phyloP scores from a whole-genome alignment of 2,329 filamentous ascomycete genomes.

The Nannizzia gypsea region DNA sequence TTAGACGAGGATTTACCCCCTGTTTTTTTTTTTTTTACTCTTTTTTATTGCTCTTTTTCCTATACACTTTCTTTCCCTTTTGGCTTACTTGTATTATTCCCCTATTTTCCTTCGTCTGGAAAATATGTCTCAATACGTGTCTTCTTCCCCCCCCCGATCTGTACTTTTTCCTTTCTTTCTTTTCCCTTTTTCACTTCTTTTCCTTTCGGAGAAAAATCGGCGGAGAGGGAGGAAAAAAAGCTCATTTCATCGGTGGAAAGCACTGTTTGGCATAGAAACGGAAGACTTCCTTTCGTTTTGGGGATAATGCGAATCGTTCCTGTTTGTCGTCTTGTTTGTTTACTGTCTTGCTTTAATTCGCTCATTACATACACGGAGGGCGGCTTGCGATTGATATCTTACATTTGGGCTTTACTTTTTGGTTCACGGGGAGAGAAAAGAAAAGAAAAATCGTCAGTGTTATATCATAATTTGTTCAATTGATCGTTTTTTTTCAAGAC shows the following conservation, averaged over 20 bases:
- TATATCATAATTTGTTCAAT: constrained; percentile 1
- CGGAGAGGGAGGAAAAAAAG: background rate
- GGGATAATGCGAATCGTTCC: background rate
- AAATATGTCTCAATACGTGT: constrained; percentile 4
- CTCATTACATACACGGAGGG: constrained; percentile 1
- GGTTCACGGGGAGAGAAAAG: background rate
- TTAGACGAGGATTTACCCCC: background rate
- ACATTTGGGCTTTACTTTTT: background rate
- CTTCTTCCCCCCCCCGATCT: background rate
- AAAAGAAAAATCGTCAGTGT: background rate
- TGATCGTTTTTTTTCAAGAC: background rate
- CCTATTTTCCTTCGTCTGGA: constrained; percentile 7
- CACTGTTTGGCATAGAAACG: constrained; percentile 5
- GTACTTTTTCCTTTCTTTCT: background rate
- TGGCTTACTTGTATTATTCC: background rate
- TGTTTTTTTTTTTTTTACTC: background rate
- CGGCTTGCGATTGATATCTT: background rate
- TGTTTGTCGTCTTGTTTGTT: background rate
- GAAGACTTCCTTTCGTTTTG: background rate
- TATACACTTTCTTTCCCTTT: background rate
- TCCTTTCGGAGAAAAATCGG: constrained; percentile 1
- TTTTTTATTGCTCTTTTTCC: background rate
- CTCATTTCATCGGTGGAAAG: constrained; percentile 3
- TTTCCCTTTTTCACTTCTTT: constrained; percentile 6
- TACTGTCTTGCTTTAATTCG: background rate